phyloP scores from a whole-genome alignment of 495 filamentous ascomycete genomes.

The Pseudotulostoma volvatum region DNA sequence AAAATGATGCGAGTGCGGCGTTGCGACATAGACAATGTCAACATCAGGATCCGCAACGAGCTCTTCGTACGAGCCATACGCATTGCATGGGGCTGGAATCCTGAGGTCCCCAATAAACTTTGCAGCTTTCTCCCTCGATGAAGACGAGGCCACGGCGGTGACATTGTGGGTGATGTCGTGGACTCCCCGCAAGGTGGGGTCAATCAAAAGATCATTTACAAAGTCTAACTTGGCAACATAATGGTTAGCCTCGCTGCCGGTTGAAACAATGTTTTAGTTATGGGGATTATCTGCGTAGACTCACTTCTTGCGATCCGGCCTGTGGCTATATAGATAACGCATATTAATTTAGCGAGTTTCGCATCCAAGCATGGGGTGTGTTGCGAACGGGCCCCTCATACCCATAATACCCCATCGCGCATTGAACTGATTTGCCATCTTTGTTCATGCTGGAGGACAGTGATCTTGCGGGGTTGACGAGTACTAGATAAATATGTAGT shows the following conservation, averaged over 20 bases:
- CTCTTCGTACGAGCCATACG: constrained; percentile 68
- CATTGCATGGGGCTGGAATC: constrained; percentile 46
- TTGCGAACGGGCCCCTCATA: constrained; percentile 16
- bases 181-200: constrained; percentile 55
- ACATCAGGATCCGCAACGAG: constrained; percentile 62
- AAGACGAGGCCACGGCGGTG: constrained; percentile 68
- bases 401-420: constrained; percentile 67
- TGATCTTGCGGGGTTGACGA: no score
- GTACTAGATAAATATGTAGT: no score
- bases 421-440: constrained; percentile 31
- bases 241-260: constrained; percentile 1
- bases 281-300: constrained; percentile 5
- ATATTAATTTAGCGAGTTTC: no score
- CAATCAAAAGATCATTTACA: constrained; percentile 63
- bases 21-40: constrained; percentile 85
- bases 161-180: constrained; percentile 64
- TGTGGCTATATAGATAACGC: no score
- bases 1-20: constrained; percentile 91
- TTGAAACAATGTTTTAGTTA: background rate
- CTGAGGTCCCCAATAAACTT: constrained; percentile 54
- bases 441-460: no score
- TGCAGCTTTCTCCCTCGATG: constrained; percentile 46
- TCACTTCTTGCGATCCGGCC: constrained; percentile 62
- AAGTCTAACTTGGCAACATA: constrained; percentile 35
- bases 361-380: no score